Evolutionary conservation across 768 basidiomycete species (phyloP), one percentile per base, ranked within the genome.

Genomic region (Lepiota venenata): DNA sequence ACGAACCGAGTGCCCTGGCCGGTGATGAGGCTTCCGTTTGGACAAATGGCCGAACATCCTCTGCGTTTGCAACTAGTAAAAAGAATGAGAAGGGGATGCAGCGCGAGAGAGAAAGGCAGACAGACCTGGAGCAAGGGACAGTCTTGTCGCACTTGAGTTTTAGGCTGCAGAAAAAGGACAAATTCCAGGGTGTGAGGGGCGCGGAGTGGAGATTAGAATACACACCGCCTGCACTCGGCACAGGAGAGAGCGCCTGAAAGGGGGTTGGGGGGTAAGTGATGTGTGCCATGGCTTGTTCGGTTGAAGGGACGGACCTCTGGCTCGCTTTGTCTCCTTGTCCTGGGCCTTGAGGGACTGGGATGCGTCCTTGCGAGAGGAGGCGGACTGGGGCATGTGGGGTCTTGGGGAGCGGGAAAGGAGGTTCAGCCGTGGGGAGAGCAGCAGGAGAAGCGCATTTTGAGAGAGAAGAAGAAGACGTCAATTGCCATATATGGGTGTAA

Each of bases 71-170:
- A 85, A 48, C 78, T 79, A n/a, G n/a, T n/a, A n/a, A n/a, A n/a
- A n/a, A n/a, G n/a, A n/a, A n/a, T n/a, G n/a, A n/a, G n/a, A n/a
- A n/a, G n/a, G n/a, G n/a, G n/a, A n/a, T n/a, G n/a, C n/a, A n/a
- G n/a, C n/a, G n/a, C n/a, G n/a, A n/a, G n/a, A n/a, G n/a, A n/a
- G n/a, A n/a, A n/a, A n/a, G n/a, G n/a, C n/a, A n/a, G n/a, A n/a
- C 58, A 46, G 18, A 78, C 79, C 79, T 80, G 47, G 79, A 76
- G 56, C 80, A 82, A 11, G 79, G 79, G 1, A 79, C 79, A 2
- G 79, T 86, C 68, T 89, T 90, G 69, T 89, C 85, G 66, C 88
- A 90, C 66, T 85, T 87, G 41, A 87, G 65, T 63, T 87, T 87
- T 38, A 88, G 73, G 25, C 85, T 85, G 60, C 16, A 12, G 35